phyloP scores from a whole-genome alignment of 108 stramenopile species.

The Nannochloropsis gaditana region DNA sequence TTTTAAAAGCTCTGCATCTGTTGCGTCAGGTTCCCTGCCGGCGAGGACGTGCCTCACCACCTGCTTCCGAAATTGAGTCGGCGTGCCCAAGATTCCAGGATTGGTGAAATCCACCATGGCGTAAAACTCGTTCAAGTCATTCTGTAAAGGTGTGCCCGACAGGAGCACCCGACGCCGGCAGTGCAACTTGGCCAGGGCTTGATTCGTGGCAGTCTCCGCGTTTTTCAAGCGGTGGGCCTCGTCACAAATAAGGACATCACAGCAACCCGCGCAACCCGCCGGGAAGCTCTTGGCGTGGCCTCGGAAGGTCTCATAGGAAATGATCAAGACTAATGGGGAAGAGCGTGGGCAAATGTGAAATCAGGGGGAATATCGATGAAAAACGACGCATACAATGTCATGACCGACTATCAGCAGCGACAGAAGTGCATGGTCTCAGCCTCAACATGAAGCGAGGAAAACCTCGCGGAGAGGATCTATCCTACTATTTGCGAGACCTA shows the following conservation, averaged over 20 bases:
- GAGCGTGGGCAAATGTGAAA: not conserved
- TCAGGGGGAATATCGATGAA: too few species aligned
- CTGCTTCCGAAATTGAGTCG: slow-evolving; percentile 70
- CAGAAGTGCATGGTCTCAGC: too few species aligned
- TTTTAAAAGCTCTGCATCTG: slow-evolving; percentile 66
- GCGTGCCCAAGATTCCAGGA: slow-evolving; percentile 78
- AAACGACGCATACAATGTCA: too few species aligned
- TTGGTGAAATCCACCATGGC: slow-evolving; percentile 90
- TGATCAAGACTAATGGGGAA: slow-evolving; percentile 64
- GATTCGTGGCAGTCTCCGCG: slow-evolving; percentile 79
- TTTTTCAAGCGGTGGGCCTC: slow-evolving; percentile 98
- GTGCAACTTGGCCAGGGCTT: slow-evolving; percentile 69
- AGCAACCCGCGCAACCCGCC: slow-evolving; percentile 55
- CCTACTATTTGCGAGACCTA: too few species aligned
- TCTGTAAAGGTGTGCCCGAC: slow-evolving; percentile 94
- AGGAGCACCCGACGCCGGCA: slow-evolving; percentile 80
- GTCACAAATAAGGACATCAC: slow-evolving; percentile 91
- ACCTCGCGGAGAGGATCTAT: too few species aligned
- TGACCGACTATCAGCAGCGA: too few species aligned
- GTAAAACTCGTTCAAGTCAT: slow-evolving; percentile 92
- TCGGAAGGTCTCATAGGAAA: slow-evolving; percentile 88
- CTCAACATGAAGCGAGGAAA: too few species aligned
- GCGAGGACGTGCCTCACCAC: slow-evolving; percentile 74
- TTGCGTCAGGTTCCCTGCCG: slow-evolving; percentile 93
- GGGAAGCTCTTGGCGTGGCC: slow-evolving; percentile 69